Base-by-base conservation (phyloP, 148 eudicot species). In the Tetragonia tetragonoides region DNA sequence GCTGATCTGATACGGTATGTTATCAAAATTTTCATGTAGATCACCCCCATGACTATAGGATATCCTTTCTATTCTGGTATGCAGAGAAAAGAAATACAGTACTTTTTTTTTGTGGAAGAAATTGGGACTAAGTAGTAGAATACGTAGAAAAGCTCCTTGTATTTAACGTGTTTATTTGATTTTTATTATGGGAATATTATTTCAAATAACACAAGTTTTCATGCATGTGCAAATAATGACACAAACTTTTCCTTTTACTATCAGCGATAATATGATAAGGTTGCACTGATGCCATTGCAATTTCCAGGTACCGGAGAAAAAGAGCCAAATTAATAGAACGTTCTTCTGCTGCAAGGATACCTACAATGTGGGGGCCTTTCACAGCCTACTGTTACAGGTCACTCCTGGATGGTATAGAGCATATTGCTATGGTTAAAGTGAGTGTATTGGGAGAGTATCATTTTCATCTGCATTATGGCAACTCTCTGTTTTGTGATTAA, bases 341-440 rank as follows among this genome's bases (percentile, higher is more conserved):
- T 49, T 76, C 95, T 75, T 88, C 98, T 62, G 92, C 92, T 71
- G 95, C 97, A 75, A 84, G 88, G 77, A 84, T 92, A 81, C 98
- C 95, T 69, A 92, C 98, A 73, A 87, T 70, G 83, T 92, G 98
- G 97, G 98, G 98, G 11, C 97, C 95, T 63, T 94, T 92, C 77
- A 82, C 81, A 24, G 90, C 98, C 69, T 85, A 89, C 77, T 91
- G 98, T 77, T 94, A 90, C 72, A 81, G 86, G 68, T 94, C 98
- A n/a, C 68, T 87, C 76, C 77, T 94, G 76, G 98, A 94, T 77
- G 97, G 94, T 62, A 94, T 94, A 39, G 97, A 94, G 84, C 98
- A 94, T 78, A 91, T 94, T 67, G 98, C 97, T 2, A 90, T 94
- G 97, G 98, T 94, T 76, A 91, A 94, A 92, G 98, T 94, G 81